Conservation (phyloP, 2,329 filamentous ascomycete genomes). For the Fusarium irregulare region DNA sequence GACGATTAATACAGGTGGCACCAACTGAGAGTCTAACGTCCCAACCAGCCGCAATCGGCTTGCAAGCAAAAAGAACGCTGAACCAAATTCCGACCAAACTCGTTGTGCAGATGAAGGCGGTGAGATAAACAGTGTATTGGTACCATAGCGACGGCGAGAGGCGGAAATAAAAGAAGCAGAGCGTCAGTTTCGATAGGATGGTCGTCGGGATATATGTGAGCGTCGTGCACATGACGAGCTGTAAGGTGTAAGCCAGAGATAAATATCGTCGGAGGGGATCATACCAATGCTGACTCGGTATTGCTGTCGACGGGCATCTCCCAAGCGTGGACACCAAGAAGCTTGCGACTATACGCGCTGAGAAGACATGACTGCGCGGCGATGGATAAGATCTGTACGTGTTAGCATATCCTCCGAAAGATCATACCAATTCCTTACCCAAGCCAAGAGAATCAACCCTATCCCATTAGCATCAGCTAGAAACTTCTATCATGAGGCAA, state of each 20-base stretch:
- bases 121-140: slow-evolving; percentile 11
- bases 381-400: not conserved
- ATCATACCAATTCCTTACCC: accelerated
- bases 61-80: slow-evolving; percentile 16
- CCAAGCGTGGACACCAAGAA: slow-evolving; percentile 19
- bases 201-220: slow-evolving; percentile 16
- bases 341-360: not conserved
- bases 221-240: slow-evolving; percentile 16
- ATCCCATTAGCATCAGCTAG: accelerated
- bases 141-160: slow-evolving; percentile 17
- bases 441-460: slow-evolving; percentile 16
- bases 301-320: slow-evolving; percentile 19
- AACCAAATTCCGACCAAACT: slow-evolving; percentile 11
- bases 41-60: slow-evolving; percentile 1
- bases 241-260: not conserved
- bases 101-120: not conserved
- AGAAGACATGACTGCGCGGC: slow-evolving; percentile 24
- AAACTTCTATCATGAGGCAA: accelerated
- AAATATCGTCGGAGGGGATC: too few relatives aligned
- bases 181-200: slow-evolving; percentile 7
- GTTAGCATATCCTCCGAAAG: accelerated
- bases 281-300: not conserved
- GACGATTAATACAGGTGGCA: slow-evolving; percentile 8
- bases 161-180: slow-evolving; percentile 23
- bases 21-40: not conserved